Percentiles rank a stretch among this genome's conserved stretches.
Conservation (phyloP, 257 asterid species). For the Leptodermis oblonga region DNA sequence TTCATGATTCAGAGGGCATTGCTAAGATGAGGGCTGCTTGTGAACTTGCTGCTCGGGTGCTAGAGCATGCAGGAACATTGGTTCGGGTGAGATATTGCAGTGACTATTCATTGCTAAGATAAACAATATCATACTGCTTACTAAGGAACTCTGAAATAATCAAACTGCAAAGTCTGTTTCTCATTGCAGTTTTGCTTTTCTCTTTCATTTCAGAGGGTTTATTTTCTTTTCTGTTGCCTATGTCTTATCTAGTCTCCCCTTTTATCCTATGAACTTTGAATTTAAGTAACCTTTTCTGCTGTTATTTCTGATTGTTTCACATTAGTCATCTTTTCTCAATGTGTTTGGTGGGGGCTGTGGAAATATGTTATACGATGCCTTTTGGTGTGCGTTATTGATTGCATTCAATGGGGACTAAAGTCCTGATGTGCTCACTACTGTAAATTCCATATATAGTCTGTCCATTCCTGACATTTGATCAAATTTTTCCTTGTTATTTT, state of each 20-base stretch:
- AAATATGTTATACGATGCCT: background rate
- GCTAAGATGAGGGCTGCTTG: conserved; percentile 83
- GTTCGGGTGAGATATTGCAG: conserved; percentile 62
- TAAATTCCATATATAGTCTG: background rate
- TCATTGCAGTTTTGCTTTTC: background rate
- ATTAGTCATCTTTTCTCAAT: background rate
- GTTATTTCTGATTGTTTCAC: background rate
- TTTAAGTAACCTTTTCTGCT: background rate
- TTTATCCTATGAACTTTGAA: background rate
- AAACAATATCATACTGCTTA: background rate
- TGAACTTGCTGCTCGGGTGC: conserved; percentile 89
- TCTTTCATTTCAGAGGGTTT: background rate
- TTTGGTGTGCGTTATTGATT: background rate
- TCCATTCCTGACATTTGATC: background rate
- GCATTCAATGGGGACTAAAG: background rate
- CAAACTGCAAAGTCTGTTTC: background rate
- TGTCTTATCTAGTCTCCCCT: background rate
- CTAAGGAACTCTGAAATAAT: too few relatives aligned
- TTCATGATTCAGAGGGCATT: conserved; percentile 78
- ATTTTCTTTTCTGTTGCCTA: background rate
- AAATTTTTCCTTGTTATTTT: background rate
- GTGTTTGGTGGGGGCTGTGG: background rate
- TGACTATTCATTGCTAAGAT: background rate
- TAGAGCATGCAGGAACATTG: conserved; percentile 82
- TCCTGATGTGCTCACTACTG: background rate